These are phyloP conservation scores for Cyberlindnera meyerae DNA, from an alignment of 805 yeast genomes.

Conservation along the genomic window DNA sequence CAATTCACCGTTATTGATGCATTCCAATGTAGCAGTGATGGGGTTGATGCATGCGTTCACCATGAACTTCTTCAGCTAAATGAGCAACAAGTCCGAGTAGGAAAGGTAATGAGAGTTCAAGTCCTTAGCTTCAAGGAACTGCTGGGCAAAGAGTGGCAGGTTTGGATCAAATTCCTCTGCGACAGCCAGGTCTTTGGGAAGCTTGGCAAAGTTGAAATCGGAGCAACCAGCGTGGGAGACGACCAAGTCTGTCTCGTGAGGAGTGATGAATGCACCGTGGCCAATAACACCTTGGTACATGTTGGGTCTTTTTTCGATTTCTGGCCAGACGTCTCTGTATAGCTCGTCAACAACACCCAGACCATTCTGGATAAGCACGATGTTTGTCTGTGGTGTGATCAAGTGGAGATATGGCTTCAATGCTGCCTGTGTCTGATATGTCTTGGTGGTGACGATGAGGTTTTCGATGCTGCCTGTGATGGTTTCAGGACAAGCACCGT, in stretches of 20 bases:
- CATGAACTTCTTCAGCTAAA: constrained; percentile 71
- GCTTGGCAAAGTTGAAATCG: constrained; percentile 49
- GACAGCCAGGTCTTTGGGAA: constrained; percentile 39
- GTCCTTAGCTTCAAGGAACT: constrained; percentile 26
- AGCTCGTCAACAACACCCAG: constrained; percentile 70
- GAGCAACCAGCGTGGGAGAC: constrained; percentile 71
- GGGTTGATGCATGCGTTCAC: constrained; percentile 85
- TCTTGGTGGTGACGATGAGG: constrained; percentile 74
- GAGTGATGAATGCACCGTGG: constrained; percentile 68
- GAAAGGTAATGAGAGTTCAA: constrained; percentile 32
- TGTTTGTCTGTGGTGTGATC: constrained; percentile 49
- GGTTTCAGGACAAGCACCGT: constrained; percentile 14
- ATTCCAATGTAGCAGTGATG: constrained; percentile 69
- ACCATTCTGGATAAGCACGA: constrained; percentile 83
- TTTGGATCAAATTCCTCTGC: constrained; percentile 6
- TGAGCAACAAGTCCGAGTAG: constrained; percentile 44
- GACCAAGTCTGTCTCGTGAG: constrained; percentile 23
- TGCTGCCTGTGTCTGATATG: constrained; percentile 67
- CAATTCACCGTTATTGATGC: constrained; percentile 75
- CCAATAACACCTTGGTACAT: constrained; percentile 73
- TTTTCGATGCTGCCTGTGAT: constrained; percentile 38
- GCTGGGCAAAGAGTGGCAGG: constrained; percentile 21
- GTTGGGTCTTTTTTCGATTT: constrained; percentile 42
- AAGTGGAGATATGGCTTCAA: constrained; percentile 46
- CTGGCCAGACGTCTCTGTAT: constrained; percentile 50